A percentile compares a stretch with the other conserved stretches of the same genome.
Conservation (phyloP, 352 stramenopile species). For the Pythium angustatum region DNA sequence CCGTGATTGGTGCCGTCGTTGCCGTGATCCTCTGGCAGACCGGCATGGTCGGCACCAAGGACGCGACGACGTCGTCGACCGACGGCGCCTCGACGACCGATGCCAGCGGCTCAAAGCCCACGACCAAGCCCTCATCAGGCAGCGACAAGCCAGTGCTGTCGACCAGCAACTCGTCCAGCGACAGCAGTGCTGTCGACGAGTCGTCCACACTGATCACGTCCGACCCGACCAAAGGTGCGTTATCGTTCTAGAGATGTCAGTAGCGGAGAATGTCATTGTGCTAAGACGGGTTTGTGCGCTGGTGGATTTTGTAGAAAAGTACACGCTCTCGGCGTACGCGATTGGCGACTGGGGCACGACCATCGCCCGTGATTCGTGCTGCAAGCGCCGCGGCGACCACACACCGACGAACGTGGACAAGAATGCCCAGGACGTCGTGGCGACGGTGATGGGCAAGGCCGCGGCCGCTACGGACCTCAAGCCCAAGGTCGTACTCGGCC, state of each 20-base stretch:
- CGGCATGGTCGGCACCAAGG: slow-evolving; percentile 30
- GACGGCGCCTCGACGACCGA: neutral
- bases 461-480: slow-evolving; percentile 34
- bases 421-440: slow-evolving; percentile 72
- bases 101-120: neutral
- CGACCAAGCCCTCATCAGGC: neutral
- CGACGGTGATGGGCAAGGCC: slow-evolving; percentile 50
- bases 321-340: slow-evolving; percentile 54
- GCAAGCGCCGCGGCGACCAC: slow-evolving; percentile 51
- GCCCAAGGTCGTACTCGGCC: slow-evolving; percentile 61
- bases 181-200: slow-evolving; percentile 26
- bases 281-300: too few relatives aligned
- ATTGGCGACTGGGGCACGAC: slow-evolving; percentile 82
- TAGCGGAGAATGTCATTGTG: too few relatives aligned
- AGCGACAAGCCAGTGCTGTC: slow-evolving; percentile 1
- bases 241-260: too few relatives aligned
- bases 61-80: slow-evolving; percentile 25
- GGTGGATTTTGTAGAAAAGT: slow-evolving; percentile 37
- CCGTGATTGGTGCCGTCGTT: slow-evolving; percentile 44
- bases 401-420: slow-evolving; percentile 56
- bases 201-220: slow-evolving; percentile 37
- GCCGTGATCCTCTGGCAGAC: slow-evolving; percentile 48
- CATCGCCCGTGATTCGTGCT: slow-evolving; percentile 67
- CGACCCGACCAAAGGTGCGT: slow-evolving; percentile 47
- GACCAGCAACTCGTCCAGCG: slow-evolving; percentile 24